Percentiles rank a stretch among this genome's conserved stretches.
phyloP scores from a whole-genome alignment of 805 yeast genomes.

The Cyberlindnera xishuangbannaensis region DNA sequence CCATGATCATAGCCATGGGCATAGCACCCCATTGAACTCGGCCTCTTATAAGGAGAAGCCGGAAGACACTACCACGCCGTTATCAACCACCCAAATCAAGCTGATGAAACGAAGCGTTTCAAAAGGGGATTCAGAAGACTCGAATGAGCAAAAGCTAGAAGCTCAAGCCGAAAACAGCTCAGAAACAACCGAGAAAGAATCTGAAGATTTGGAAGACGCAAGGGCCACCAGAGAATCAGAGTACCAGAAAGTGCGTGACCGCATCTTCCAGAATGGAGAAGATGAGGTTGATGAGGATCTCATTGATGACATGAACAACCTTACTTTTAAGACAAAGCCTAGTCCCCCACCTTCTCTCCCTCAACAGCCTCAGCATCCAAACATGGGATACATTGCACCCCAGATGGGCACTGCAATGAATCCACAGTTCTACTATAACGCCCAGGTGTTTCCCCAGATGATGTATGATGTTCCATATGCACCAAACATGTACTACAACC shows the following conservation, averaged over 20 bases:
- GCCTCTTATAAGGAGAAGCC: neutral
- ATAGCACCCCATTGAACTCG: neutral
- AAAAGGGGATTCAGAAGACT: neutral
- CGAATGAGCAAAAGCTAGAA: neutral
- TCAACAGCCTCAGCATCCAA: too few relatives aligned
- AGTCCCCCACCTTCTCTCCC: conserved; percentile 1
- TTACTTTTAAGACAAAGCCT: conserved; percentile 2
- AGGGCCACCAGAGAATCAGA: conserved; percentile 37
- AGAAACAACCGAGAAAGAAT: neutral
- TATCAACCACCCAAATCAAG: neutral
- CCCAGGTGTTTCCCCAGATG: conserved; percentile 6
- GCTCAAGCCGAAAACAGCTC: too few relatives aligned
- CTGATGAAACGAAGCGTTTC: neutral
- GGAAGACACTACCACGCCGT: neutral
- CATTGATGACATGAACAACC: conserved; percentile 6
- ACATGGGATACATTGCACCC: neutral
- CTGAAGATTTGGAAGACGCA: conserved; percentile 26
- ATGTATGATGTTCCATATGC: conserved; percentile 4
- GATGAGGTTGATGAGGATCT: conserved; percentile 24
- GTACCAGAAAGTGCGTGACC: conserved; percentile 36
- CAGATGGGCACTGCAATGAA: neutral
- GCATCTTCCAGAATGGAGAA: conserved; percentile 28
- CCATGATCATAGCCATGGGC: too few relatives aligned
- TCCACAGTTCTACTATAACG: conserved; percentile 6
- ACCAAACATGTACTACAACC: conserved; percentile 8